Base-by-base conservation (phyloP, 768 basidiomycete species). In the Crepidotus variabilis region DNA sequence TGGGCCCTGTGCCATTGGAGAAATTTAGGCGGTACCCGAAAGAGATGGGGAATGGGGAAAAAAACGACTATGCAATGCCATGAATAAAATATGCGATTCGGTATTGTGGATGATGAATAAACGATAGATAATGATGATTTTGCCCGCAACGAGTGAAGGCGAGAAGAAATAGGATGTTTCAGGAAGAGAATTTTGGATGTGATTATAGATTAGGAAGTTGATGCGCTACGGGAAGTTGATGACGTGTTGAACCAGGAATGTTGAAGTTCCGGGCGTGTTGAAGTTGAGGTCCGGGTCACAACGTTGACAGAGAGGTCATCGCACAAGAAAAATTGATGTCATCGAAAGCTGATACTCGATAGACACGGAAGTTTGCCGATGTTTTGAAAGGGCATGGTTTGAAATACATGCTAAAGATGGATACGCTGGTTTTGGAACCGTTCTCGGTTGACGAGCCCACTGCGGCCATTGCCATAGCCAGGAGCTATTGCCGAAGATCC, bases 381-480 rank as follows among this genome's bases (percentile, higher is more conserved):
- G 11, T 43, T 20, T 43, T 43, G 39, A 43, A 2, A 3, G 39
- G 13, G 4, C 5, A 16, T 16, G 32, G n/a, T 49, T n/a, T n/a
- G 11, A n/a, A 49, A 28, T 14, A 2, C 21, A n/a, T 33, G 3
- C 50, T 61, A 70, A 54, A 69, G 60, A 35, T 67, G 63, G 22
- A 70, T 57, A 39, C 66, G 59, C 22, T 58, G 45, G 56, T 53
- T 51, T 51, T 46, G 54, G 50, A 53, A 52, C 32, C 59, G 69
- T 63, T 77, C 78, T 24, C 80, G 71, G 54, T 75, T 71, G 51
- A 80, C 60, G 50, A 89, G 67, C 6, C 87, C 88, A 60, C 86
- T 88, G 51, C 87, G 80, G 52, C 87, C 87, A 43, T 72, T 72
- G 5, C 86, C 87, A 57, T 71, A 83, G 8, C 87, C 87, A 35